Evolutionary conservation across 2,329 filamentous ascomycete species (phyloP), one percentile per base, ranked within the genome.

Genomic region (Exophiala oligosperma): DNA sequence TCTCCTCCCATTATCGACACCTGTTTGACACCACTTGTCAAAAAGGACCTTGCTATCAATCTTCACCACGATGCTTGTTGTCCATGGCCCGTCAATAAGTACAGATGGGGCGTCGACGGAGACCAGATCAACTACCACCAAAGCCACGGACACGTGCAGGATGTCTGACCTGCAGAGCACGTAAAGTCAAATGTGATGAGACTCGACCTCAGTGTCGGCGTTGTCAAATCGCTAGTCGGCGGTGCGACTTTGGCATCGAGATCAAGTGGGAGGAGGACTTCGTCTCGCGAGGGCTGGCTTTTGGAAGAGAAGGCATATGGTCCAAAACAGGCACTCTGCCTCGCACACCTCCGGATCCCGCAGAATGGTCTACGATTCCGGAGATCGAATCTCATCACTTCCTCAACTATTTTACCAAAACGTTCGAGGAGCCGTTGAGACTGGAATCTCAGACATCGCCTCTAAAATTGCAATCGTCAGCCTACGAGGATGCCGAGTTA

Each of bases 121-220:
- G 50, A 41, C 50, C 38, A 24, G 50, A 44, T 24, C 50, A 52
- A 24, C 38, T 44, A 6, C 50, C 50, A 28, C 50, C 50, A n/a
- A 52, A 52, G n/a, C 50, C 50, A 32, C 50, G 50, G 9, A 52
- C 50, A 14, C 50, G 50, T n/a, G 50, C 37, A 43, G 55, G 55
- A 11, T 57, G 55, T 37, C 29, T 53, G 23, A 57, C 55, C 23
- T 57, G 55, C 29, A 23, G 50, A 11, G 28, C 35, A 11, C 66
- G 66, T 23, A 61, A 60, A 8, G 54, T 68, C 17, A 68, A 69
- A 50, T 69, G 67, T 46, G 62, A 68, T 40, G 64, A 68, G 49
- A 54, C 59, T 5, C 49, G 47, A 43, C 66, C 66, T 0, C 28
- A 44, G 32, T 68, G 66, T 48, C 48, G 52, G 12, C 60, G 59